A percentile compares a stretch with the other conserved stretches of the same genome.
Conservation (phyloP, 306 rosid genomes). For the Medicago arabica region DNA sequence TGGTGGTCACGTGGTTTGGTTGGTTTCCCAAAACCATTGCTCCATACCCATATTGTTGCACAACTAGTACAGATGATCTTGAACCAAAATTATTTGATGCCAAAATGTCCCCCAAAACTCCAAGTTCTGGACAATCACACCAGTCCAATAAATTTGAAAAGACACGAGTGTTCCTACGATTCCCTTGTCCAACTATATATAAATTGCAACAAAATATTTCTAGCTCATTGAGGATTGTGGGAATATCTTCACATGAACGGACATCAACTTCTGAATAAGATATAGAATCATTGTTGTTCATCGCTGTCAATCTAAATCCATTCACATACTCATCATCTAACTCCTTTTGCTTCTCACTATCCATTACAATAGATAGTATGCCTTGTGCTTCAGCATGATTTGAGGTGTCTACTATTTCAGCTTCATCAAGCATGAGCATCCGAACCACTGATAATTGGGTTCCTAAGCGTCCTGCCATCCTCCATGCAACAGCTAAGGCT, state of each 20-base stretch:
- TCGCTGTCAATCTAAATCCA: conserved; percentile 42
- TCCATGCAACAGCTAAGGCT: conserved; percentile 63
- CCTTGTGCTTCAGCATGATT: background rate
- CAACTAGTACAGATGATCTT: conserved; percentile 54
- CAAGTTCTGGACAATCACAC: conserved; percentile 63
- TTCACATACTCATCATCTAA: conserved; percentile 51
- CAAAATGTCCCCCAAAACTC: conserved; percentile 56
- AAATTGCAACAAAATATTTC: conserved; percentile 42
- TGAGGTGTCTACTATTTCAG: conserved; percentile 6
- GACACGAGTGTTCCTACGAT: conserved; percentile 23
- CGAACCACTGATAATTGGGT: conserved; percentile 50
- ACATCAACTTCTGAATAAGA: conserved; percentile 45
- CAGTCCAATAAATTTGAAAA: conserved; percentile 45
- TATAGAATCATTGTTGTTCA: conserved; percentile 41
- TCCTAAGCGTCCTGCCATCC: conserved; percentile 52
- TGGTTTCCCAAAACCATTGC: conserved; percentile 16
- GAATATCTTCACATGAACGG: conserved; percentile 44
- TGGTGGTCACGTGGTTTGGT: background rate
- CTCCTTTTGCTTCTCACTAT: conserved; percentile 38
- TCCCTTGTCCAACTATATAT: conserved; percentile 61
- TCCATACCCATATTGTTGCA: conserved; percentile 57
- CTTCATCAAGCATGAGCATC: conserved; percentile 42
- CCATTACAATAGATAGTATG: conserved; percentile 13
- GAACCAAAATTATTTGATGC: conserved; percentile 48
- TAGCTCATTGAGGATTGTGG: conserved; percentile 35